Percentiles rank a stretch among this genome's conserved stretches.
phyloP scores from a whole-genome alignment of 805 yeast species.

The Candida pseudofarinosa region DNA sequence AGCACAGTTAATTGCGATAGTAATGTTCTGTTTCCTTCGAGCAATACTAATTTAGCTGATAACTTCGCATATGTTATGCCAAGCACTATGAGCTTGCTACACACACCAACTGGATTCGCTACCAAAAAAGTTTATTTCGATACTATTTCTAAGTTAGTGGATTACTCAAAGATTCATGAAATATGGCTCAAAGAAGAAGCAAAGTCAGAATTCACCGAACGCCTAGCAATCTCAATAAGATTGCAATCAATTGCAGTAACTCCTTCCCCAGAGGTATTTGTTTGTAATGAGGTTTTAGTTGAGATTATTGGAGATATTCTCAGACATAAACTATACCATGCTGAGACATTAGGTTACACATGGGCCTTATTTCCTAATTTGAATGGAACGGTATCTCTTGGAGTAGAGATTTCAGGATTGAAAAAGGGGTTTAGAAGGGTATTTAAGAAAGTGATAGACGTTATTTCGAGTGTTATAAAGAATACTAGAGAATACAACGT shows the following conservation, averaged over 20 bases:
- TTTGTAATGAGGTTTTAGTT: slow-evolving; percentile 51
- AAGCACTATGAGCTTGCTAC: slow-evolving; percentile 1
- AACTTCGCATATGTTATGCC: background rate
- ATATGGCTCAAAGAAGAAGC: slow-evolving; percentile 49
- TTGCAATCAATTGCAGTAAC: slow-evolving; percentile 26
- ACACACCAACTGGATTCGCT: background rate
- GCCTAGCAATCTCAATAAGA: slow-evolving; percentile 44
- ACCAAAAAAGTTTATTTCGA: background rate
- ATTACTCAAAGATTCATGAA: slow-evolving; percentile 35
- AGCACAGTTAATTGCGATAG: background rate
- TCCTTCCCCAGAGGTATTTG: slow-evolving; percentile 35
- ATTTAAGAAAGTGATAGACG: slow-evolving; percentile 27
- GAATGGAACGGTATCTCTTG: slow-evolving; percentile 51
- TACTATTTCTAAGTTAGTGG: slow-evolving; percentile 33
- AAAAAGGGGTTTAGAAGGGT: slow-evolving; percentile 33
- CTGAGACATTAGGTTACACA: slow-evolving; percentile 50
- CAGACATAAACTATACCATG: slow-evolving; percentile 44
- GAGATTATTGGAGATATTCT: slow-evolving; percentile 43
- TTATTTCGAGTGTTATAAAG: slow-evolving; percentile 19
- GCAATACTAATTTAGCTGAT: background rate
- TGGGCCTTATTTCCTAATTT: slow-evolving; percentile 56
- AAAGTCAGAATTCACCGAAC: slow-evolving; percentile 18
- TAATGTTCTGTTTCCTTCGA: background rate
- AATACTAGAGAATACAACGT: slow-evolving; percentile 14
- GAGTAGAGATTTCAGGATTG: slow-evolving; percentile 55